Conservation (phyloP, 1,139 yeast species). For the Barnettozyma hawaiiensis region DNA sequence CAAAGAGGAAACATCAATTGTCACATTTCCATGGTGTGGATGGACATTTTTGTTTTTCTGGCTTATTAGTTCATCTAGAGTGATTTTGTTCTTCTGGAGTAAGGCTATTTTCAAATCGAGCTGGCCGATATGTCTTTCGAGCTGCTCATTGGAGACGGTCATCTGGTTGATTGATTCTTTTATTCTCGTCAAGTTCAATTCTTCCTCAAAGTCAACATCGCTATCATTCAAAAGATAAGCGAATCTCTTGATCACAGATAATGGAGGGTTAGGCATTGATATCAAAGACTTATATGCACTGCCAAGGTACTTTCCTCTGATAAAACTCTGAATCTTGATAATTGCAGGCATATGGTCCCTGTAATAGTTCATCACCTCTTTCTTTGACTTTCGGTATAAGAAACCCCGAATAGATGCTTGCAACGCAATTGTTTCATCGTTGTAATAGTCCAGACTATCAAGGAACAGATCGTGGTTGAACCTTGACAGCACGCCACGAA, state of each 20-base stretch:
- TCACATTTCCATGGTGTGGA: constrained; percentile 22
- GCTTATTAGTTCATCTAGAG: constrained; percentile 66
- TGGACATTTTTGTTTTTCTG: constrained; percentile 41
- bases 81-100: constrained; percentile 71
- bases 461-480: constrained; percentile 43
- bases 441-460: constrained; percentile 43
- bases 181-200: constrained; percentile 59
- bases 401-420: constrained; percentile 37
- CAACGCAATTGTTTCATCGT: constrained; percentile 26
- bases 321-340: constrained; percentile 65
- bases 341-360: constrained; percentile 48
- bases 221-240: constrained; percentile 71
- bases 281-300: constrained; percentile 71
- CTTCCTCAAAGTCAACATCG: constrained; percentile 72
- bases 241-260: constrained; percentile 71
- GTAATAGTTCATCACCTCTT: constrained; percentile 48
- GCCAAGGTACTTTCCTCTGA: constrained; percentile 64
- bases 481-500: constrained; percentile 46
- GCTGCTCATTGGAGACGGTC: constrained; percentile 57
- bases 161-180: constrained; percentile 64
- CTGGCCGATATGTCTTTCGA: constrained; percentile 72
- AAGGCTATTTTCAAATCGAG: constrained; percentile 78
- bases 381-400: constrained; percentile 26
- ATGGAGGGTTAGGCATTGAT: constrained; percentile 66
- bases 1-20: constrained; percentile 25